Evolutionary conservation across 2,329 filamentous ascomycete genomes (phyloP).

Genomic region (Kalaharituber pfeilii): DNA sequence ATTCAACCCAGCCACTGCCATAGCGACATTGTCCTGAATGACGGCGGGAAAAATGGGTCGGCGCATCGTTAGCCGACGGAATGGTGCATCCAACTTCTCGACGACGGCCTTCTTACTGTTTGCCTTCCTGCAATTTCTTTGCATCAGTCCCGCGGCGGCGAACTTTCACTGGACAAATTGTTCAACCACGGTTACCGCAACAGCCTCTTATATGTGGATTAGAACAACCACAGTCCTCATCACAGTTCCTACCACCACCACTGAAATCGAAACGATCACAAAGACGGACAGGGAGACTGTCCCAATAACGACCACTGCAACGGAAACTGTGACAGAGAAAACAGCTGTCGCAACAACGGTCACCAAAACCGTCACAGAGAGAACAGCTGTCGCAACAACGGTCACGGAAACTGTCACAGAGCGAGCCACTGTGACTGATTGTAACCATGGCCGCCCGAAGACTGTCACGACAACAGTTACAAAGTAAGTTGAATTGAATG

Average conservation of each 20-base stretch:
- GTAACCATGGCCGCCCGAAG: not conserved
- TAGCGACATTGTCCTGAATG: not conserved
- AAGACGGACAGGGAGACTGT: not conserved
- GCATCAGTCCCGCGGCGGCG: not conserved
- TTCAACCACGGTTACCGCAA: not conserved
- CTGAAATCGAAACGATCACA: conserved; percentile 1
- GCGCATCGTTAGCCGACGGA: not conserved
- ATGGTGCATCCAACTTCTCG: not conserved
- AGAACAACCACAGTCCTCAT: not conserved
- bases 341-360: not conserved
- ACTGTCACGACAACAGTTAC: not conserved
- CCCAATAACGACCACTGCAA: not conserved
- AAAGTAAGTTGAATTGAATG: not conserved
- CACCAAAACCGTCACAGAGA: not conserved
- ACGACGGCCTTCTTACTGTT: not conserved
- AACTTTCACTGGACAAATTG: not conserved
- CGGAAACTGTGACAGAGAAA: not conserved
- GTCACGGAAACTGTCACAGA: not conserved
- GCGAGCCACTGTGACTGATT: not conserved
- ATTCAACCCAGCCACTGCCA: not conserved
- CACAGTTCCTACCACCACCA: conserved; percentile 5
- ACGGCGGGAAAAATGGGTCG: not conserved
- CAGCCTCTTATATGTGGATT: not conserved
- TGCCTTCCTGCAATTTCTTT: not conserved
- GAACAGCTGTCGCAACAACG: not conserved